Conservation (phyloP, 208 protist genomes). For the Leishmania braziliensis region DNA sequence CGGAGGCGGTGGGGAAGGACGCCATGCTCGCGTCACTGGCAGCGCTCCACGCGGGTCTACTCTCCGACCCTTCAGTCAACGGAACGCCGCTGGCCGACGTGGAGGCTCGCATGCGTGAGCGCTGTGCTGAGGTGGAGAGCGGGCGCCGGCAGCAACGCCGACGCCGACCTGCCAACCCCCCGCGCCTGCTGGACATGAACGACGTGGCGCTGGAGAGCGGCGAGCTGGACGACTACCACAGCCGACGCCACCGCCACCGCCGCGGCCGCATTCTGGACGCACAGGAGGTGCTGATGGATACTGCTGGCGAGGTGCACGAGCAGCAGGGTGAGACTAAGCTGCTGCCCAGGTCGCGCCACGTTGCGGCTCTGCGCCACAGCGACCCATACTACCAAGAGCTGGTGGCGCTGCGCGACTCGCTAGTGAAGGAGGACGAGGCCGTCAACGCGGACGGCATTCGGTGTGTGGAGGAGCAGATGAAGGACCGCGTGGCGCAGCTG, state of each 20-base stretch:
- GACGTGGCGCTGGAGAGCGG: conserved; percentile 36
- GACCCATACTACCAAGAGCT: conserved; percentile 64
- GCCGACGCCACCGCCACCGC: conserved; percentile 29
- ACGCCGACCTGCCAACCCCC: conserved; percentile 14
- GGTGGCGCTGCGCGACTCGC: conserved; percentile 30
- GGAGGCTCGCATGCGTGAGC: conserved; percentile 35
- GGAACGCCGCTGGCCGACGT: conserved; percentile 18
- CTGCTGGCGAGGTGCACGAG: conserved; percentile 31
- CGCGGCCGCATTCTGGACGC: conserved; percentile 20
- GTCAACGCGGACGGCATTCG: conserved; percentile 36
- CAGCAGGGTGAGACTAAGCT: conserved; percentile 22
- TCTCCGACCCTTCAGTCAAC: conserved; percentile 31
- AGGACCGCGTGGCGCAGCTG: conserved; percentile 36
- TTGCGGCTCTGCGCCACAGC: conserved; percentile 22
- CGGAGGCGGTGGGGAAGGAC: conserved; percentile 45
- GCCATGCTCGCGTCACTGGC: conserved; percentile 39
- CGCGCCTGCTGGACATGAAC: conserved; percentile 38
- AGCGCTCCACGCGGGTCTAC: conserved; percentile 19
- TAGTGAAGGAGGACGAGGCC: conserved; percentile 37
- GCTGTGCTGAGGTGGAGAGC: conserved; percentile 34
- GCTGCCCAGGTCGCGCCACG: conserved; percentile 18
- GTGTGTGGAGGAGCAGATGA: conserved; percentile 56
- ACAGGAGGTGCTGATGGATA: conserved; percentile 17
- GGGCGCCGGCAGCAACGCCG: conserved; percentile 29
- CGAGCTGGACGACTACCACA: conserved; percentile 31